These are phyloP conservation scores for Candida nemodendra DNA, from an alignment of 805 yeast genomes.

Conservation along the genomic window DNA sequence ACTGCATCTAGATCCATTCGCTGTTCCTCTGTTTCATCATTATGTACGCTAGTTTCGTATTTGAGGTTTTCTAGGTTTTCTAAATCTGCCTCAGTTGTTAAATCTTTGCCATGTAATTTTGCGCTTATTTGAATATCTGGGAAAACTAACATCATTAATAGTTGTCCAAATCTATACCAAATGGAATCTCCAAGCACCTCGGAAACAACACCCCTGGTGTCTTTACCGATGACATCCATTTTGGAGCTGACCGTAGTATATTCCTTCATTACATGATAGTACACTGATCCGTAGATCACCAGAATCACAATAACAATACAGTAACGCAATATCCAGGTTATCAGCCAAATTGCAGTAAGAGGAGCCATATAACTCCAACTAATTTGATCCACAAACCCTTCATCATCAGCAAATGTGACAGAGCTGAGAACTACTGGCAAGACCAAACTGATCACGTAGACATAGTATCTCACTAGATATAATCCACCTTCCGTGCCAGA, in stretches of 20 bases:
- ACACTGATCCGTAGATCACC: conserved; percentile 65
- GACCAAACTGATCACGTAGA: conserved; percentile 57
- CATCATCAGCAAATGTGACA: conserved; percentile 57
- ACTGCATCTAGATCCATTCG: conserved; percentile 4
- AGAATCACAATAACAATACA: conserved; percentile 61
- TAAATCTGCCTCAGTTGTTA: conserved; percentile 27
- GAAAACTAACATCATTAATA: conserved; percentile 28
- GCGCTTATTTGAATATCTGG: conserved; percentile 33
- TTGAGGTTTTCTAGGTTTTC: conserved; percentile 25
- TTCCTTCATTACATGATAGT: conserved; percentile 66
- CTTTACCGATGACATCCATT: conserved; percentile 22
- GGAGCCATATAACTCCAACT: conserved; percentile 80
- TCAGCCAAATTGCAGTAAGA: conserved; percentile 66
- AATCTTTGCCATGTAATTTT: conserved; percentile 28
- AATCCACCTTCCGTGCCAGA: conserved; percentile 66
- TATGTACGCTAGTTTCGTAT: conserved; percentile 9
- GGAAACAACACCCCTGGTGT: conserved; percentile 16
- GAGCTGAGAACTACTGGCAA: conserved; percentile 69
- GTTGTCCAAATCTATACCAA: conserved; percentile 32
- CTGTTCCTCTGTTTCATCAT: conserved; percentile 2
- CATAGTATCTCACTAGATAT: conserved; percentile 51
- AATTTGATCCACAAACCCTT: conserved; percentile 60
- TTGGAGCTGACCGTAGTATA: conserved; percentile 52
- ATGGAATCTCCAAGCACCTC: conserved; percentile 28
- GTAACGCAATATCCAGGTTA: conserved; percentile 84